Base-by-base conservation (phyloP, 129 eudicot species). In the Flaveria ramosissima region DNA sequence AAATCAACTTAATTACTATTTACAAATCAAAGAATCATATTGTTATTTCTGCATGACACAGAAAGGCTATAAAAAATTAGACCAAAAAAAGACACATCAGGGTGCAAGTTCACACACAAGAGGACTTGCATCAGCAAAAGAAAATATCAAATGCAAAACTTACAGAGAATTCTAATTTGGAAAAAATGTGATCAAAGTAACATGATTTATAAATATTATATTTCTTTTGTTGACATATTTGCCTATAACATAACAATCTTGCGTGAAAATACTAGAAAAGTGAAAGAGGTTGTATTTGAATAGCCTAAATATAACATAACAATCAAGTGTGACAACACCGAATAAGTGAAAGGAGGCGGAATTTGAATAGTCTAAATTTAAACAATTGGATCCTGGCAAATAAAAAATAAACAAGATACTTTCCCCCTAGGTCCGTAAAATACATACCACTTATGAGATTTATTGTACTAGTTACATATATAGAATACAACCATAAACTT, bases 391-490 rank as follows among this genome's bases (percentile, higher is more conserved):
- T 56, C 80, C 74, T 14, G 23, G 17, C 68, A 55, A 4, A 41
- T 65, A 77, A 46, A 57, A 66, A 48, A 13, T 61, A 27, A 60
- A 51, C 51, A 76, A 50, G 50, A 45, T 51, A 66, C 80, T 65
- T 65, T 51, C 66, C 80, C n/a, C 74, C 27, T 21, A 67, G 16
- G 15, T 47, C 16, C 60, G 8, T 53, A 7, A 56, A 55, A 30
- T 36, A 57, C 39, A 75, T 48, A 30, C 27, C 47, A 46, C 17
- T 30, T 61, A 53, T 50, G 36, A 55, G 50, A 77, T 77, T 77
- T 56, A 77, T 68, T 21, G 70, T 60, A 26, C 69, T 78, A 39
- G 47, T 60, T 11, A 59, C 82, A 70, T 70, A 17, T 12, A 70
- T 70, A 78, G 39, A 24, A 70, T 57, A 41, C 16, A 77, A 78